Conservation (phyloP, 495 filamentous ascomycete genomes). For the Penicillium nucicola region DNA sequence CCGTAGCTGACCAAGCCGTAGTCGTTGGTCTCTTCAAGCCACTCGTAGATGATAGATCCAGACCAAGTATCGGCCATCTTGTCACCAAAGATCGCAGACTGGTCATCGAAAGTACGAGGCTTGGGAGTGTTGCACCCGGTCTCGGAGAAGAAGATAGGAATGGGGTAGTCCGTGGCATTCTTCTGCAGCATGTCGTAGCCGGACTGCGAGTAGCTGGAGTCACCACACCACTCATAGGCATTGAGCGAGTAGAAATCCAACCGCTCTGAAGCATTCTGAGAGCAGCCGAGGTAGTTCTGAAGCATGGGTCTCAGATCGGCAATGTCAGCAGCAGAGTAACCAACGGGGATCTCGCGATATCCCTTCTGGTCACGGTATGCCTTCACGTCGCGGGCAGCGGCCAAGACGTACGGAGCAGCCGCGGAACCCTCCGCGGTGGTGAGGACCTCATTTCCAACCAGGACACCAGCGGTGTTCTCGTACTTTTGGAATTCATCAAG, state of each 20-base stretch:
- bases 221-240: slow-evolving; percentile 83
- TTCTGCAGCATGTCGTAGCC: slow-evolving; percentile 67
- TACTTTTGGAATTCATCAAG: slow-evolving; percentile 77
- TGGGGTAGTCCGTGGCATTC: slow-evolving; percentile 56
- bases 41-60: slow-evolving; percentile 84
- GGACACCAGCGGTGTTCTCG: slow-evolving; percentile 77
- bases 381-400: slow-evolving; percentile 78
- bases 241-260: slow-evolving; percentile 86
- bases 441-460: slow-evolving; percentile 86
- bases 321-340: slow-evolving; percentile 90
- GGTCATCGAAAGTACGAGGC: slow-evolving; percentile 74
- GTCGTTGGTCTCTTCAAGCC: slow-evolving; percentile 81
- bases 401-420: slow-evolving; percentile 79
- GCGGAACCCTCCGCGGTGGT: slow-evolving; percentile 50
- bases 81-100: slow-evolving; percentile 68
- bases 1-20: slow-evolving; percentile 86
- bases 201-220: slow-evolving; percentile 59
- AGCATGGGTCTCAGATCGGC: slow-evolving; percentile 76
- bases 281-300: slow-evolving; percentile 85
- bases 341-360: slow-evolving; percentile 81
- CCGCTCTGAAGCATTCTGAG: slow-evolving; percentile 60
- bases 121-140: slow-evolving; percentile 68
- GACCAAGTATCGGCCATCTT: slow-evolving; percentile 76
- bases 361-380: slow-evolving; percentile 70
- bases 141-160: slow-evolving; percentile 85